Conservation (phyloP, 352 stramenopile species). For the Phytophthora constricta region DNA sequence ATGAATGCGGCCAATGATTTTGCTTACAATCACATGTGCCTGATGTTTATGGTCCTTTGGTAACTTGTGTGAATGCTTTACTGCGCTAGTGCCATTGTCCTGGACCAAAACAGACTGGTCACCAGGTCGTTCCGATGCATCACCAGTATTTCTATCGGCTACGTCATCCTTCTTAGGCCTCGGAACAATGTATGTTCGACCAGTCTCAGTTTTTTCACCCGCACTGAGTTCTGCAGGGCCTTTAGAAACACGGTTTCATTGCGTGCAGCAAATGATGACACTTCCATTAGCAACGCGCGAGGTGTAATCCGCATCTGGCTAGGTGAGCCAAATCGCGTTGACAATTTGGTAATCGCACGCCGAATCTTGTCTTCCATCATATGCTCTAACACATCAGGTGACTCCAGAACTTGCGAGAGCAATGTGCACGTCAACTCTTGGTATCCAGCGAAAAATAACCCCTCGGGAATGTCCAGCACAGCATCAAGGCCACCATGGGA, state of each 20-base stretch:
- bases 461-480: slow-evolving; percentile 56
- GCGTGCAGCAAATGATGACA: slow-evolving; percentile 70
- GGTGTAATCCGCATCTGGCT: slow-evolving; percentile 85
- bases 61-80: slow-evolving; percentile 54
- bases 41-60: slow-evolving; percentile 76
- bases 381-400: slow-evolving; percentile 82
- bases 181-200: slow-evolving; percentile 77
- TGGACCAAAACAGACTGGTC: slow-evolving; percentile 11
- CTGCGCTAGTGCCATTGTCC: slow-evolving; percentile 29
- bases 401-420: slow-evolving; percentile 80
- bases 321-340: slow-evolving; percentile 69
- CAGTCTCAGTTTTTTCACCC: slow-evolving; percentile 84
- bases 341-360: slow-evolving; percentile 77
- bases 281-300: slow-evolving; percentile 80
- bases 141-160: slow-evolving; percentile 12
- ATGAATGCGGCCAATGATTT: slow-evolving; percentile 69
- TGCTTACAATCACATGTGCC: slow-evolving; percentile 61
- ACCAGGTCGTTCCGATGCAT: not conserved
- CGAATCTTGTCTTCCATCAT: slow-evolving; percentile 90
- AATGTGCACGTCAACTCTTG: slow-evolving; percentile 75
- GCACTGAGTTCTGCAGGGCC: slow-evolving; percentile 70
- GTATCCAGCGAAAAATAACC: slow-evolving; percentile 67
- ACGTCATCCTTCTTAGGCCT: slow-evolving; percentile 38
- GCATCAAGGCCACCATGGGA: slow-evolving; percentile 60
- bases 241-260: slow-evolving; percentile 83